Conservation (phyloP, 1,284 basidiomycete genomes). For the Melampsora americana region DNA sequence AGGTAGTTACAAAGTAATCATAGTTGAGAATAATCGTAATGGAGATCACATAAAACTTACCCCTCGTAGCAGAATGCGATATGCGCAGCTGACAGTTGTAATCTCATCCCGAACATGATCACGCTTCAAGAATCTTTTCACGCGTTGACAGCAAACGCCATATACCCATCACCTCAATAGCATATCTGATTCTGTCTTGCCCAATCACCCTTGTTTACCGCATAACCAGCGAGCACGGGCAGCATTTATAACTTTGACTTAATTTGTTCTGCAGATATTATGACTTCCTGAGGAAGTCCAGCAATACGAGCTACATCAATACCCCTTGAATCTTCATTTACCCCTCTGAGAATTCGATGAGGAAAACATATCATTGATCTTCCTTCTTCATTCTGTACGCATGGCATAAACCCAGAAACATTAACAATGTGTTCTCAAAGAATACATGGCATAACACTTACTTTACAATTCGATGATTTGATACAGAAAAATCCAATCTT, state of each 20-base stretch:
- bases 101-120: too few relatives aligned
- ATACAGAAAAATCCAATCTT: conserved; percentile 34
- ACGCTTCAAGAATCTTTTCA: too few relatives aligned
- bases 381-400: background rate
- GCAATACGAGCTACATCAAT: conserved; percentile 84
- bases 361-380: conserved; percentile 68
- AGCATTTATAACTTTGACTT: background rate
- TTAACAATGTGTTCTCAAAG: background rate
- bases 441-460: background rate
- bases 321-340: conserved; percentile 88
- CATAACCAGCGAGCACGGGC: background rate
- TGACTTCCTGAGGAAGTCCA: conserved; percentile 69
- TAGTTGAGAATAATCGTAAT: too few relatives aligned
- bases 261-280: conserved; percentile 61
- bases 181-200: background rate
- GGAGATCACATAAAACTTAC: too few relatives aligned
- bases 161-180: background rate
- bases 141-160: background rate
- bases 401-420: background rate
- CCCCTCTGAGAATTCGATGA: conserved; percentile 73
- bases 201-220: too few relatives aligned
- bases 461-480: conserved; percentile 7
- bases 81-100: too few relatives aligned
- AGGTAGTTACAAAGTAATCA: too few relatives aligned
- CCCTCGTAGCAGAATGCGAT: too few relatives aligned